phyloP scores from a whole-genome alignment of 768 basidiomycete genomes.

The Clathrus columnatus region DNA sequence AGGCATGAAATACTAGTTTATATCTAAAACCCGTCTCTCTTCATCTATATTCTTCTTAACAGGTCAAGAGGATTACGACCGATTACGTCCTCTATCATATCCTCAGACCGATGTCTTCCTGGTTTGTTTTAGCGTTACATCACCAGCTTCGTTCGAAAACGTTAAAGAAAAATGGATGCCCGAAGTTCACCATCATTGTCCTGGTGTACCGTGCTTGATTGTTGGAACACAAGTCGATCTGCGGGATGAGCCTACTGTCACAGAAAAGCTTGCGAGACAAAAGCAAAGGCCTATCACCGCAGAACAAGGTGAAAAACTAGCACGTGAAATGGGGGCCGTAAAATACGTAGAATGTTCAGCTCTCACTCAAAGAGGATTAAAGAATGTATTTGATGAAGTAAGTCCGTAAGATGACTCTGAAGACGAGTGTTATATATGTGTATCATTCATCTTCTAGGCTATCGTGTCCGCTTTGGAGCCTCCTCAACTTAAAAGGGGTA shows the following conservation, averaged over 20 bases:
- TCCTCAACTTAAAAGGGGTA: constrained; percentile 80
- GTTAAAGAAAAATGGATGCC: constrained; percentile 99
- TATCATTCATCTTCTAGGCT: constrained; percentile 44
- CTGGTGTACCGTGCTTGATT: constrained; percentile 97
- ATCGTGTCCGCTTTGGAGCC: constrained; percentile 98
- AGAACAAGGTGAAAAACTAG: constrained; percentile 89
- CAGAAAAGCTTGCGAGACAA: constrained; percentile 92
- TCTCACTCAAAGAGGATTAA: constrained; percentile 96
- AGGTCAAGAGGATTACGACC: constrained; percentile 99
- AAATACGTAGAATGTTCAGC: constrained; percentile 99
- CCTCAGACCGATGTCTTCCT: constrained; percentile 99
- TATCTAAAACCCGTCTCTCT: background rate
- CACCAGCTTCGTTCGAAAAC: constrained; percentile 98
- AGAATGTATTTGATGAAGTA: constrained; percentile 99
- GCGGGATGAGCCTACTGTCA: constrained; percentile 85
- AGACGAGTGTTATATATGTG: background rate
- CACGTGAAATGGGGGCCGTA: constrained; percentile 95
- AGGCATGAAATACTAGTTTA: constrained; percentile 43
- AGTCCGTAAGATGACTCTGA: constrained; percentile 22
- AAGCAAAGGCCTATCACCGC: constrained; percentile 87
- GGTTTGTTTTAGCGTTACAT: constrained; percentile 98
- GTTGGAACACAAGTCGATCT: constrained; percentile 98
- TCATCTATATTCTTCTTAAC: background rate
- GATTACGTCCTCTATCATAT: constrained; percentile 97
- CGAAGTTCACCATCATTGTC: constrained; percentile 99